Conservation (phyloP, 129 eudicot species). For the Mikania micrantha region DNA sequence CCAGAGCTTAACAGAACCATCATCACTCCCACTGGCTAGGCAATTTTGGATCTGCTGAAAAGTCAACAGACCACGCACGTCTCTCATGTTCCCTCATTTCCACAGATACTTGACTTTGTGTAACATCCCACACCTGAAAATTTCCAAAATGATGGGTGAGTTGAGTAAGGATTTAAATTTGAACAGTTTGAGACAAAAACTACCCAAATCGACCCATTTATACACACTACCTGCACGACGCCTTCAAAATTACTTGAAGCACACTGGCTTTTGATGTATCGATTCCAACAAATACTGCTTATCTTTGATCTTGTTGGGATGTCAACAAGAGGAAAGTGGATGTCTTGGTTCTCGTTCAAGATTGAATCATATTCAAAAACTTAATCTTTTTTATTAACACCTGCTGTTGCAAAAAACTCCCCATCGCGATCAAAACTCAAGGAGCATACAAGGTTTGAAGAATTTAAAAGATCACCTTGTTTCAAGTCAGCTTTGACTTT, state of each 20-base stretch:
- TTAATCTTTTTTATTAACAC: slow-evolving; percentile 92
- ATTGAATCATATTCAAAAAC: slow-evolving; percentile 70
- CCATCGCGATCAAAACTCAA: slow-evolving; percentile 88
- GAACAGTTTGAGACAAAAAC: background rate
- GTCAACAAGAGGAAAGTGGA: slow-evolving; percentile 87
- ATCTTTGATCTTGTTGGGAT: slow-evolving; percentile 69
- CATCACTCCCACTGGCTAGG: slow-evolving; percentile 97
- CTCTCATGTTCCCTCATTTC: slow-evolving; percentile 88
- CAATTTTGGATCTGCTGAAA: slow-evolving; percentile 84
- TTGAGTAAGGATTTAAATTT: background rate
- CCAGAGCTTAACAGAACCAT: slow-evolving; percentile 96
- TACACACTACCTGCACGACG: slow-evolving; percentile 70
- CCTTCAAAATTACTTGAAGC: slow-evolving; percentile 99
- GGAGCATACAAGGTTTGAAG: slow-evolving; percentile 85
- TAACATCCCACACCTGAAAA: slow-evolving; percentile 88
- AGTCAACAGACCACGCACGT: slow-evolving; percentile 95
- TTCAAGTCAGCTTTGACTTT: slow-evolving; percentile 79
- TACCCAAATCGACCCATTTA: background rate
- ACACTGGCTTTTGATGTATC: slow-evolving; percentile 83
- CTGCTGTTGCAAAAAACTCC: slow-evolving; percentile 92
- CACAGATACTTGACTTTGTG: slow-evolving; percentile 60
- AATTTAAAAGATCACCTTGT: slow-evolving; percentile 86
- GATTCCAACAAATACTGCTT: slow-evolving; percentile 93
- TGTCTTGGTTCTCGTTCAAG: slow-evolving; percentile 58
- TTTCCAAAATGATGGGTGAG: background rate